Conservation (phyloP, 371 early-diverging fungal species). For the Homolaphlyctis polyrhiza region DNA sequence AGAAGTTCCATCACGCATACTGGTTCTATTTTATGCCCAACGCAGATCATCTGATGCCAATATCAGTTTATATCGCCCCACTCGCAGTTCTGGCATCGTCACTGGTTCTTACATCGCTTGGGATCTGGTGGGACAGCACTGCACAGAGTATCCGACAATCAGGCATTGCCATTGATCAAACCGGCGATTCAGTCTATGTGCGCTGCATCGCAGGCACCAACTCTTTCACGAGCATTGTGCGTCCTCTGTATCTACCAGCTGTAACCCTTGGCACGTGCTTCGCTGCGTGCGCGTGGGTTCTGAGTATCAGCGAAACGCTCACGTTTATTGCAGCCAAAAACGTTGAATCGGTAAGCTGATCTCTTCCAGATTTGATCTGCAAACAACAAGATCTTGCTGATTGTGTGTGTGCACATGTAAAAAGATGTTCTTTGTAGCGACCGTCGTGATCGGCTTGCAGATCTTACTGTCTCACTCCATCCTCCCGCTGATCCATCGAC, state of each 20-base stretch:
- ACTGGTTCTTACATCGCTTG: conserved; percentile 26
- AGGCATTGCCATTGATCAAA: conserved; percentile 9
- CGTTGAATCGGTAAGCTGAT: conserved; percentile 2
- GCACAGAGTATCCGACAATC: neutral
- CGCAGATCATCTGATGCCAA: conserved; percentile 72
- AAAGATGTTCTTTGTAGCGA: conserved; percentile 11
- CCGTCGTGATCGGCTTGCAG: conserved; percentile 22
- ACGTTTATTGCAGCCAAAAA: conserved; percentile 3
- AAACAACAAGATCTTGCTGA: neutral
- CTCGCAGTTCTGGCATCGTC: conserved; percentile 41
- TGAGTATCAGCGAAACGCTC: conserved; percentile 7
- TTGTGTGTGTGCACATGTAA: neutral
- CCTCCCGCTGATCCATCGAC: conserved; percentile 27
- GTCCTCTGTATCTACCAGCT: conserved; percentile 21
- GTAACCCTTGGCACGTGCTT: conserved; percentile 17
- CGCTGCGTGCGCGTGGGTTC: conserved; percentile 7
- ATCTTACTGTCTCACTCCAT: conserved; percentile 23
- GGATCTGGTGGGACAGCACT: conserved; percentile 22
- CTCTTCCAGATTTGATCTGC: neutral
- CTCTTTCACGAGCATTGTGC: conserved; percentile 11
- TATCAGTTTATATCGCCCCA: conserved; percentile 85
- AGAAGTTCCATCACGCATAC: conserved; percentile 92
- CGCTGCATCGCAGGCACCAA: conserved; percentile 9
- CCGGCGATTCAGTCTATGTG: conserved; percentile 2
- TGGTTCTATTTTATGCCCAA: conserved; percentile 90